Evolutionary conservation across 2,329 filamentous ascomycete species (phyloP).

Genomic region (Trichothecium sympodiale): DNA sequence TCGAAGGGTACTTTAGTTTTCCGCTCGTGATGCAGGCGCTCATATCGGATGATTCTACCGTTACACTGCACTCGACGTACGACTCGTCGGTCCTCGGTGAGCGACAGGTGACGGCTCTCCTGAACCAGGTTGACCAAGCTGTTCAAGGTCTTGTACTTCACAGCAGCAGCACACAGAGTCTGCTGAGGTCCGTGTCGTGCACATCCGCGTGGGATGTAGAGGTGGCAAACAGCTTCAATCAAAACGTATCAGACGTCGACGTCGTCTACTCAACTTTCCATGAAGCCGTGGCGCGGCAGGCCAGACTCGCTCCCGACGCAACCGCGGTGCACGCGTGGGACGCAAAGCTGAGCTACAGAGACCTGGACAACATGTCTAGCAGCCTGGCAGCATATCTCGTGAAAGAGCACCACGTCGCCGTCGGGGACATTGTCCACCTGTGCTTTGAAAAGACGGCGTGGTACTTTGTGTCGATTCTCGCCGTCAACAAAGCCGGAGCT

Average conservation of each 20-base stretch:
- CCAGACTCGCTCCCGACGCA: slow-evolving; percentile 14
- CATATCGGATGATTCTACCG: background rate
- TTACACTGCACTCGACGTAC: slow-evolving; percentile 1
- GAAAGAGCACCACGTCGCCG: slow-evolving; percentile 9
- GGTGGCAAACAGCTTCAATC: background rate
- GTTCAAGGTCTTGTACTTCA: slow-evolving; percentile 6
- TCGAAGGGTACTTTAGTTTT: slow-evolving; percentile 9
- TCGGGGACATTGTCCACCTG: slow-evolving; percentile 8
- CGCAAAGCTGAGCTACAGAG: slow-evolving; percentile 23
- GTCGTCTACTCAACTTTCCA: background rate
- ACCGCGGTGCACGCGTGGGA: slow-evolving; percentile 29
- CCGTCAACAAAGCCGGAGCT: slow-evolving; percentile 8
- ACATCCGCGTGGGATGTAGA: slow-evolving; percentile 2
- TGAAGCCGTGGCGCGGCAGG: slow-evolving; percentile 7
- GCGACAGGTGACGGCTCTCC: slow-evolving; percentile 5
- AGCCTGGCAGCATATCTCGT: slow-evolving; percentile 4
- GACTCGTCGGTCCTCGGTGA: slow-evolving; percentile 4
- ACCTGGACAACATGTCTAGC: background rate
- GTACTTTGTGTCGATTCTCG: slow-evolving; percentile 3
- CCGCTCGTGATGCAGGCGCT: slow-evolving; percentile 5
- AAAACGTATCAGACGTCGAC: background rate
- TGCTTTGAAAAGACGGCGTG: slow-evolving; percentile 1
- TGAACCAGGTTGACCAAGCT: slow-evolving; percentile 8
- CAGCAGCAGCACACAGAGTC: background rate
- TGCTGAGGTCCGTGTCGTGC: background rate